phyloP scores from a whole-genome alignment of 2,329 filamentous ascomycete genomes.

The Helminthosporium solani region DNA sequence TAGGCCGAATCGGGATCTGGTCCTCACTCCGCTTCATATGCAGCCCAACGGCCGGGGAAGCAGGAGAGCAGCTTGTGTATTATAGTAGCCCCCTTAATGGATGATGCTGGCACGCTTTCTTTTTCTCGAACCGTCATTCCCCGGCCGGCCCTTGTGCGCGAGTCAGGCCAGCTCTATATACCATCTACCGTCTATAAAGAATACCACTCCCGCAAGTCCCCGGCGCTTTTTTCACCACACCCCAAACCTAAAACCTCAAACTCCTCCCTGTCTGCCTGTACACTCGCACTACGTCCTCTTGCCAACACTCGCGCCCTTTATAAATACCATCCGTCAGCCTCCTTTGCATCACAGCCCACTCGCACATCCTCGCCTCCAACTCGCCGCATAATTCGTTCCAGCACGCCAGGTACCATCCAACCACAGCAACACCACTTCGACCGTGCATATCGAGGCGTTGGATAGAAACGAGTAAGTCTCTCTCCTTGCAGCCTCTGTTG shows the following conservation, averaged over 20 bases:
- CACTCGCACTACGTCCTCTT: constrained; percentile 10
- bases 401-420: constrained; percentile 20
- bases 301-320: constrained; percentile 2
- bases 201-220: constrained; percentile 16
- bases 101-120: constrained; percentile 24
- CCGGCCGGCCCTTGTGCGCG: constrained; percentile 23
- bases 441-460: constrained; percentile 11
- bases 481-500: constrained; percentile 26
- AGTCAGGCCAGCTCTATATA: constrained; percentile 30
- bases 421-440: constrained; percentile 15
- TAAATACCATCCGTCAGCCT: not conserved
- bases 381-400: constrained; percentile 21
- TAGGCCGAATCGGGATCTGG: constrained; percentile 9
- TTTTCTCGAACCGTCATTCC: constrained; percentile 29
- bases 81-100: constrained; percentile 25
- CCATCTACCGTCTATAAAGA: constrained; percentile 25
- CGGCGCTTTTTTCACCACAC: constrained; percentile 9
- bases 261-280: constrained; percentile 4
- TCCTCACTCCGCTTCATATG: constrained; percentile 24
- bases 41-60: constrained; percentile 22
- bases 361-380: constrained; percentile 17
- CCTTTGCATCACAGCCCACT: constrained; percentile 1
- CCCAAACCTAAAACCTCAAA: constrained; percentile 1
- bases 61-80: constrained; percentile 34
- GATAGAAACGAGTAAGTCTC: constrained; percentile 33